phyloP scores from a whole-genome alignment of 495 filamentous ascomycete genomes.

The Penicillium parvum region DNA sequence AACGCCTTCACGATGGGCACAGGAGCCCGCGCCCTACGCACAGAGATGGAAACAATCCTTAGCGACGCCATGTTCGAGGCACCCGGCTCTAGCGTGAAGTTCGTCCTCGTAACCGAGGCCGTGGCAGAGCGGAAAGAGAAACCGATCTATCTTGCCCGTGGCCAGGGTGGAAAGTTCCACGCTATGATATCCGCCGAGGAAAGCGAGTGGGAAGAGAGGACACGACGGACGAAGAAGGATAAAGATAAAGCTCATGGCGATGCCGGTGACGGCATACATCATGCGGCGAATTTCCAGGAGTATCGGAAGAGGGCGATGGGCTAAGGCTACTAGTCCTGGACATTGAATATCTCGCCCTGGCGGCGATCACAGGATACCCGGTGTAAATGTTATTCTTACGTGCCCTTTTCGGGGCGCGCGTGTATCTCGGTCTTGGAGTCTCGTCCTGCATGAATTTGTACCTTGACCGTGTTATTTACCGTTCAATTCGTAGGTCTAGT shows the following conservation, averaged over 20 bases:
- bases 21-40: constrained; percentile 80
- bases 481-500: too few relatives aligned
- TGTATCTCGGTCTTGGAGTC: too few relatives aligned
- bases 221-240: constrained; percentile 27
- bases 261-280: constrained; percentile 21
- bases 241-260: constrained; percentile 25
- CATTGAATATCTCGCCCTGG: background rate
- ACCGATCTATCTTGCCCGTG: constrained; percentile 58
- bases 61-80: constrained; percentile 89
- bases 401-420: too few relatives aligned
- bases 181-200: constrained; percentile 58
- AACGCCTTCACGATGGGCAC: constrained; percentile 72
- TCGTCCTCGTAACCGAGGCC: constrained; percentile 70
- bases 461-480: too few relatives aligned
- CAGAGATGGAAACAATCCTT: constrained; percentile 83
- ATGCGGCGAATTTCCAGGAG: constrained; percentile 50
- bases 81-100: constrained; percentile 65
- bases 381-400: background rate
- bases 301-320: constrained; percentile 42
- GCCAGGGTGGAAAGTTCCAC: constrained; percentile 56
- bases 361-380: constrained; percentile 1
- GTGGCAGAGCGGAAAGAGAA: constrained; percentile 62
- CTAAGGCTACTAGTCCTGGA: constrained; percentile 7
- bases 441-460: too few relatives aligned
- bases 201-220: constrained; percentile 54